Evolutionary conservation across 2,329 filamentous ascomycete genomes (phyloP), one percentile per base, ranked within the genome.

Genomic region (Diaporthe sp.): DNA sequence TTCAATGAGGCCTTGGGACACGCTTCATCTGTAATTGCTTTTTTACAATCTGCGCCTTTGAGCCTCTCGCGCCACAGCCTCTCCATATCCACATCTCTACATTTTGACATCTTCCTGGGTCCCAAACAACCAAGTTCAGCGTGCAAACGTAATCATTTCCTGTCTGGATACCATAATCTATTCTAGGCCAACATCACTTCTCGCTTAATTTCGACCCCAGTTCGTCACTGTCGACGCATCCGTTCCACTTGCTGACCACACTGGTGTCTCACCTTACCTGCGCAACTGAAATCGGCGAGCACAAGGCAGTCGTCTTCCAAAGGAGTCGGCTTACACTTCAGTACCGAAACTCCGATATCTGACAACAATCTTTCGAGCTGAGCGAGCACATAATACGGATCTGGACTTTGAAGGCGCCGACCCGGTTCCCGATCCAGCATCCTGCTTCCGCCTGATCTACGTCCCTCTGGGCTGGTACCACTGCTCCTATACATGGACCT

Each of bases 241-340:
- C 46, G n/a, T 69, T 42, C 65, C 49, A 53, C 65, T 22, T 42
- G 65, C 65, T 39, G 34, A 55, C 31, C 59, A n/a, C 37, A n/a
- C 4, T 13, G 37, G 49, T 73, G 46, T 55, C 58, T 53, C 49
- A 61, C 37, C 46, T 73, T 55, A 34, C 46, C 12, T 53, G 28
- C 44, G n/a, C 71, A 55, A 55, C 37, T 46, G 37, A 17, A 55
- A 46, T 34, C 46, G 22, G 42, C 37, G 59, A 62, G 49, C 7
- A 55, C 58, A 15, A 55, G 58, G 31, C n/a, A 49, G 44, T 53
- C 15, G 2, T 34, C n/a, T 53, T 46, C 58, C 25, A 34, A 53
- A 55, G 42, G 4, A 13, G 19, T 42, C 34, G 31, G 25, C 49
- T 53, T 22, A 42, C 15, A 4, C 25, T 69, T 53, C 34, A 42